These are phyloP conservation scores for Beverwykella pulmonaria DNA, from an alignment of 495 filamentous ascomycete genomes.

Conservation along the genomic window DNA sequence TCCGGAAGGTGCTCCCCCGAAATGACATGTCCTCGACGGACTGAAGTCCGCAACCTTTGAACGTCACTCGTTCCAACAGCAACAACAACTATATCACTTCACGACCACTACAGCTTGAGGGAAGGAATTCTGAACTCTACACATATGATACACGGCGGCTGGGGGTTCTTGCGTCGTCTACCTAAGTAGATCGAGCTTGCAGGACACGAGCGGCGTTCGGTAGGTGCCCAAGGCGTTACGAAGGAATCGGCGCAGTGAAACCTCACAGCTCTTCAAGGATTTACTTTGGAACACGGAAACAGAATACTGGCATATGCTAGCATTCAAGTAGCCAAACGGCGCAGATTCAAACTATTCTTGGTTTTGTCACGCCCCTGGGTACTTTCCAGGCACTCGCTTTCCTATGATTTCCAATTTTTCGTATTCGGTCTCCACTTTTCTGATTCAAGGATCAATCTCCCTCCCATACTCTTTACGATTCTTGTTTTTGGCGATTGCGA, in stretches of 20 bases:
- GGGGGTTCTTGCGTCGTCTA: not conserved
- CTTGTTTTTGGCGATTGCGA: too few species aligned
- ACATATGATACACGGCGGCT: not conserved
- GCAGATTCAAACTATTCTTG: not conserved
- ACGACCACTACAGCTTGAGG: not conserved
- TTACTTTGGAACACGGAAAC: not conserved
- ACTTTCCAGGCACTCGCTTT: too few species aligned
- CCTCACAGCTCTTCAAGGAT: not conserved
- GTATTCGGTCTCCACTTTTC: not conserved
- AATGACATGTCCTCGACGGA: not conserved
- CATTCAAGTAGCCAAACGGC: not conserved
- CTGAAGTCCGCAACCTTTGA: conserved; percentile 24
- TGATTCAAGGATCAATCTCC: not conserved
- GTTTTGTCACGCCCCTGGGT: too few species aligned
- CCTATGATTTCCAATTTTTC: too few species aligned
- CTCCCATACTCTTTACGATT: too few species aligned
- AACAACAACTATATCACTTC: not conserved
- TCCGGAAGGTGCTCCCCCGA: conserved; percentile 20
- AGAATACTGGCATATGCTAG: not conserved
- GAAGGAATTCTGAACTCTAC: not conserved
- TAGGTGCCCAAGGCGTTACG: not conserved
- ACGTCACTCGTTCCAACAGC: conserved; percentile 8
- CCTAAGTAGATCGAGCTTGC: not conserved
- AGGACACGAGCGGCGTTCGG: not conserved
- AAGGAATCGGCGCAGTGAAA: not conserved